Evolutionary conservation across 257 asterid species (phyloP).

Genomic region (Solanum medicagineum): DNA sequence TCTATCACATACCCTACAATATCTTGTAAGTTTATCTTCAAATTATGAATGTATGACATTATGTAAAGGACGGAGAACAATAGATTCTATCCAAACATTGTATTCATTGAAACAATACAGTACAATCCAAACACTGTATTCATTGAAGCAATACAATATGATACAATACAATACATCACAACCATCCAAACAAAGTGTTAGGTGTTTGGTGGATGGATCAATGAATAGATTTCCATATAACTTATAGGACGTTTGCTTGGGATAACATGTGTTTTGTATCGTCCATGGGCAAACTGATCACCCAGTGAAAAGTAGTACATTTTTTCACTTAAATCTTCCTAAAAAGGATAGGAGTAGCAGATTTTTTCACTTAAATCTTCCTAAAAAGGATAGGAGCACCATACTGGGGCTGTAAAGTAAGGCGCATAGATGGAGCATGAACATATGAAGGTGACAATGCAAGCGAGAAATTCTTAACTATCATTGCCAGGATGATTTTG

Average conservation of each 20-base stretch:
- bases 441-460: constrained; percentile 47
- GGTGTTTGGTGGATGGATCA: too few species aligned
- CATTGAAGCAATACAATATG: too few species aligned
- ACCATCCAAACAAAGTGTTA: too few species aligned
- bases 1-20: too few species aligned
- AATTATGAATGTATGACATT: too few species aligned
- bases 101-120: too few species aligned
- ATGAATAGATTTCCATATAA: too few species aligned
- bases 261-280: background rate
- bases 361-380: background rate
- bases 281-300: background rate
- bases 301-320: background rate
- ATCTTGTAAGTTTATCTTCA: too few species aligned
- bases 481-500: constrained; percentile 38
- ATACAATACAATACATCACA: too few species aligned
- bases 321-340: constrained; percentile 5
- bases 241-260: background rate
- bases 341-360: constrained; percentile 27
- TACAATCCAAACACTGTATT: too few species aligned
- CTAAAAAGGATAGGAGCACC: constrained; percentile 47
- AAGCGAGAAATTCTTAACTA: constrained; percentile 33
- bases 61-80: too few species aligned
- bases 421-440: constrained; percentile 49
- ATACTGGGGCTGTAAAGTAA: constrained; percentile 56
- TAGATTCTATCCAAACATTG: too few species aligned